Evolutionary conservation across 257 asterid genomes (phyloP).

Genomic region (Mentha longifolia): DNA sequence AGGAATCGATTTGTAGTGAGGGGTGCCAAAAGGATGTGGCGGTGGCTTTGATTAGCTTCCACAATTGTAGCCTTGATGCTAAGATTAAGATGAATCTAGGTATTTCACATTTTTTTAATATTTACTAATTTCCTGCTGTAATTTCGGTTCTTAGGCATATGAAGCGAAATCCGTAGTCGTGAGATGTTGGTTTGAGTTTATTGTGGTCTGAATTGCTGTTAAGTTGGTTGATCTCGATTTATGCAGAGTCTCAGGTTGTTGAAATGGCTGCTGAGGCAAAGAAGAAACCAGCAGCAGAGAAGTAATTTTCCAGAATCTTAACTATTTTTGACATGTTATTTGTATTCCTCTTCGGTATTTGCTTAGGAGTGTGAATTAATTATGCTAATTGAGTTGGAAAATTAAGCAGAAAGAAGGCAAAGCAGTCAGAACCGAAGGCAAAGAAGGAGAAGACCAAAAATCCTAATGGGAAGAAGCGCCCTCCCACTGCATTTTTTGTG

Average conservation of each 20-base stretch:
- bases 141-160: not conserved
- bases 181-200: not conserved
- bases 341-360: not conserved
- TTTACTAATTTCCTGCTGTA: not conserved
- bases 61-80: conserved; percentile 78
- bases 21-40: conserved; percentile 79
- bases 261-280: conserved; percentile 57
- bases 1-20: conserved; percentile 45
- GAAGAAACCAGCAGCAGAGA: conserved; percentile 55
- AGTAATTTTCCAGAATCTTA: conserved; percentile 29
- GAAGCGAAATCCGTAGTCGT: not conserved
- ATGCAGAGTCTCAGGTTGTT: conserved; percentile 62
- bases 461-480: conserved; percentile 65
- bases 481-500: conserved; percentile 78
- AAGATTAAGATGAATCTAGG: conserved; percentile 83
- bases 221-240: not conserved
- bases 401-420: conserved; percentile 53
- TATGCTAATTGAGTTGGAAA: conserved; percentile 3
- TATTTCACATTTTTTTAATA: not conserved
- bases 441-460: conserved; percentile 62
- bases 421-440: conserved; percentile 45
- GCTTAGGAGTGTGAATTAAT: not conserved
- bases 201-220: not conserved
- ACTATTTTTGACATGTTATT: not conserved
- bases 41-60: conserved; percentile 80